These are phyloP conservation scores for Aureobasidium leucospermi DNA, from an alignment of 2,329 filamentous ascomycete species.

Conservation along the genomic window DNA sequence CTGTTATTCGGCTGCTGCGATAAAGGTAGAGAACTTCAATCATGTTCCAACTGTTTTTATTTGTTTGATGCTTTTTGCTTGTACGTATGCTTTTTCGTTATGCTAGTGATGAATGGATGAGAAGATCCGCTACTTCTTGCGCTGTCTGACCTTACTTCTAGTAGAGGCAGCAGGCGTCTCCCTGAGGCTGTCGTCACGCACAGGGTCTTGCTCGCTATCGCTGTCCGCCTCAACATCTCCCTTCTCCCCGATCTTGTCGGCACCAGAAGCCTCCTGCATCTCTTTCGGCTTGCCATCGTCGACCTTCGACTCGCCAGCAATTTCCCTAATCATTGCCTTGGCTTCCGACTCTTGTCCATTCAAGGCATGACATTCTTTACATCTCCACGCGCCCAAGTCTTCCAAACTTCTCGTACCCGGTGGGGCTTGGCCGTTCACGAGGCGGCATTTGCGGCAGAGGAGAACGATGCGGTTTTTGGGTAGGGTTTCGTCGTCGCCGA, in stretches of 20 bases:
- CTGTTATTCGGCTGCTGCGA: no score
- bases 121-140: conserved; percentile 23
- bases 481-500: conserved; percentile 90
- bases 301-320: conserved; percentile 12
- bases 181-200: conserved; percentile 18
- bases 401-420: conserved; percentile 71
- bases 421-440: conserved; percentile 93
- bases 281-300: conserved; percentile 11
- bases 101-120: no score
- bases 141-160: conserved; percentile 35
- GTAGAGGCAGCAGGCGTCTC: conserved; percentile 31
- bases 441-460: conserved; percentile 71
- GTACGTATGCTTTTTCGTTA: no score
- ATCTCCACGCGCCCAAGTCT: conserved; percentile 82
- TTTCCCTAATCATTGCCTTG: conserved; percentile 56
- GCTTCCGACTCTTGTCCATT: conserved; percentile 79
- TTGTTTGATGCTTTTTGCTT: neutral
- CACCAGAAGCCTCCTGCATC: conserved; percentile 15
- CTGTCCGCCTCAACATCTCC: conserved; percentile 16
- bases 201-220: conserved; percentile 16
- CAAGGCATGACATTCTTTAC: conserved; percentile 70
- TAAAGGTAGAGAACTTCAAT: no score
- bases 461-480: conserved; percentile 85
- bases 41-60: no score
- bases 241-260: no score